These are phyloP conservation scores for Albifimbria verrucaria DNA, from an alignment of 2,329 filamentous ascomycete species.

Conservation along the genomic window DNA sequence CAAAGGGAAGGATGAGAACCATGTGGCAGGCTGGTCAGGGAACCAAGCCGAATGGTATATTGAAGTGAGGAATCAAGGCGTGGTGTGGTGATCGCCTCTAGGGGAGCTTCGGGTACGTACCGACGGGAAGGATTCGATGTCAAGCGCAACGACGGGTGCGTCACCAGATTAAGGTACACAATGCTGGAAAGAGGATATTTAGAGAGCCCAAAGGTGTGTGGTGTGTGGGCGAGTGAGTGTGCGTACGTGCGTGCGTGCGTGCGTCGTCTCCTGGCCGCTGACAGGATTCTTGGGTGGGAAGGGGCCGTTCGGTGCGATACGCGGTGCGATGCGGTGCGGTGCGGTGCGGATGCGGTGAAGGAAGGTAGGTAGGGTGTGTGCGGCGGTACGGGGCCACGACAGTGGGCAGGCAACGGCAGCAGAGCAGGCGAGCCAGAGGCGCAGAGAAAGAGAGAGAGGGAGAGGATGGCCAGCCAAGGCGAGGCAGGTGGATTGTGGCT, in stretches of 20 bases:
- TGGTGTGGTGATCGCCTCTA: neutral
- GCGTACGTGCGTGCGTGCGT: no score
- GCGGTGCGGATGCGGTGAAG: neutral
- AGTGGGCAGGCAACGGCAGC: neutral
- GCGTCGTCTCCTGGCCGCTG: neutral
- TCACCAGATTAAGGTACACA: neutral
- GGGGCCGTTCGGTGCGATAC: neutral
- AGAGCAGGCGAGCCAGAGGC: neutral
- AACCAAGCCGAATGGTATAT: neutral
- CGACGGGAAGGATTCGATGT: neutral
- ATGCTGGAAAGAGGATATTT: slow-evolving; percentile 2
- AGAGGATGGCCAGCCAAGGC: slow-evolving; percentile 10
- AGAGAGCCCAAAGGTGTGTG: neutral
- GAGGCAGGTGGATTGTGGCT: slow-evolving; percentile 5
- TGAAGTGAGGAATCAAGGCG: neutral
- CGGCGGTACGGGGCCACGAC: neutral
- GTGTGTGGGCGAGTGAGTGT: no score
- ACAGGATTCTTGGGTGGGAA: neutral
- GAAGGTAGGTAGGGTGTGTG: slow-evolving; percentile 1
- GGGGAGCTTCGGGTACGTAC: neutral
- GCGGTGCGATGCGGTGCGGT: neutral
- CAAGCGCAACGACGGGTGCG: neutral
- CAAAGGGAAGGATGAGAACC: neutral
- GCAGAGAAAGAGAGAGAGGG: slow-evolving; percentile 6
- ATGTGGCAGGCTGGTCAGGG: neutral